Evolutionary conservation across 2,329 filamentous ascomycete genomes (phyloP).

Genomic region (Paracorniculantispora psalliotae): DNA sequence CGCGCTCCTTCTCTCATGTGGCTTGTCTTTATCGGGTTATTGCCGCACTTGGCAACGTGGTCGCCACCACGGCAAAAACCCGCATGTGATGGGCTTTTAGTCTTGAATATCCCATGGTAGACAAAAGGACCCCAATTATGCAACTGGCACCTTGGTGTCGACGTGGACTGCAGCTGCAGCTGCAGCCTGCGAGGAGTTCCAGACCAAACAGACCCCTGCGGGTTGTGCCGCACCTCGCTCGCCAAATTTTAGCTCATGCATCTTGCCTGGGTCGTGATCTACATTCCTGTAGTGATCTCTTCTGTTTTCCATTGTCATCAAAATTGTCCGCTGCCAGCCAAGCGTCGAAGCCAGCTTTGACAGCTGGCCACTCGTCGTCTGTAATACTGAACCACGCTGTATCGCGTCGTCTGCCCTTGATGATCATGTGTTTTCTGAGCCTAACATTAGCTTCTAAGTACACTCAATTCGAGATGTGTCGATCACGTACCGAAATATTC

Average conservation of each 20-base stretch:
- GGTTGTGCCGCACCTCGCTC: background rate
- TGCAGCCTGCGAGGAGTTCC: background rate
- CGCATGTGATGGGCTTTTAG: background rate
- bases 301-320: constrained; percentile 48
- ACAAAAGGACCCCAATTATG: background rate
- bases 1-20: background rate
- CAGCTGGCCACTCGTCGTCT: constrained; percentile 51
- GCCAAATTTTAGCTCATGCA: background rate
- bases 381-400: constrained; percentile 57
- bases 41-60: background rate
- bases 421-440: constrained; percentile 50
- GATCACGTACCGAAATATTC: constrained; percentile 43
- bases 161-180: background rate
- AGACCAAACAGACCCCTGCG: background rate
- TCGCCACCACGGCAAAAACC: background rate
- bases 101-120: background rate
- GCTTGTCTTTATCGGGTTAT: background rate
- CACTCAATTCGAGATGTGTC: accelerated
- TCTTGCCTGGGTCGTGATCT: constrained; percentile 14
- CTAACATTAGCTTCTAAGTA: background rate
- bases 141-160: background rate
- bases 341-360: constrained; percentile 41
- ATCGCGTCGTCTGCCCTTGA: constrained; percentile 52
- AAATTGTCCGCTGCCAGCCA: constrained; percentile 56
- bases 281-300: constrained; percentile 36